Evolutionary conservation across 805 yeast genomes (phyloP).

Genomic region (Suhomyces canberraensis): DNA sequence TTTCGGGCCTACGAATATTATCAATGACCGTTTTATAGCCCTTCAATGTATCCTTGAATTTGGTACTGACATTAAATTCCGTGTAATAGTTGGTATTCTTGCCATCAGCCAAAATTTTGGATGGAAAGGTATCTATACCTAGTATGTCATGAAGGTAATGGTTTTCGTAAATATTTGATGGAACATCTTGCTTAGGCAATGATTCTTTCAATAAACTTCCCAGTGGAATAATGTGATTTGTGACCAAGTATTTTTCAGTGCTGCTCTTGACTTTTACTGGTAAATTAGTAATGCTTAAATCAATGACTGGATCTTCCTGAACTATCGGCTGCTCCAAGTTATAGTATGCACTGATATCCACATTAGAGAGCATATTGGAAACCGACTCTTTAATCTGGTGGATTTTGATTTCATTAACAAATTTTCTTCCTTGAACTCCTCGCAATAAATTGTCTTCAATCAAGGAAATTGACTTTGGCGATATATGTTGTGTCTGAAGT

Average conservation of each 20-base stretch:
- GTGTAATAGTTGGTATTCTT: conserved; percentile 5
- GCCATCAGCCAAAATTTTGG: conserved; percentile 5
- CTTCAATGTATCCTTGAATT: conserved; percentile 26
- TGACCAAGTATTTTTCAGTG: conserved; percentile 7
- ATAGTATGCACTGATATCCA: conserved; percentile 13
- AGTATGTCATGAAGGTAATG: conserved; percentile 12
- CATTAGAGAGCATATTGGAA: conserved; percentile 12
- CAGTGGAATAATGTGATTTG: conserved; percentile 2
- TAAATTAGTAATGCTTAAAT: conserved; percentile 4
- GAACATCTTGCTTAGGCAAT: background rate
- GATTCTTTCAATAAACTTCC: background rate
- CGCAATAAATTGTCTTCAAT: conserved; percentile 43
- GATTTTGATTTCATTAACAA: conserved; percentile 40
- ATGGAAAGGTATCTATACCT: conserved; percentile 16
- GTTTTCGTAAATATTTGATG: conserved; percentile 6
- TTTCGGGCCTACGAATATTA: conserved; percentile 14
- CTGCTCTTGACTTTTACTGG: background rate
- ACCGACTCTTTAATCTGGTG: conserved; percentile 2
- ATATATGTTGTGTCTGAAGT: conserved; percentile 35
- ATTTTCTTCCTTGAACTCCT: conserved; percentile 42
- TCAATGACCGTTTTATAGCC: conserved; percentile 20
- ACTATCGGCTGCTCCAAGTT: conserved; percentile 1
- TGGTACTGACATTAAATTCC: conserved; percentile 25
- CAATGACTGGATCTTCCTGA: background rate
- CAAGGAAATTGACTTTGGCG: conserved; percentile 37